Evolutionary conservation across 176 grass and related monocot genomes (phyloP).

Genomic region (Oryza australiensis): DNA sequence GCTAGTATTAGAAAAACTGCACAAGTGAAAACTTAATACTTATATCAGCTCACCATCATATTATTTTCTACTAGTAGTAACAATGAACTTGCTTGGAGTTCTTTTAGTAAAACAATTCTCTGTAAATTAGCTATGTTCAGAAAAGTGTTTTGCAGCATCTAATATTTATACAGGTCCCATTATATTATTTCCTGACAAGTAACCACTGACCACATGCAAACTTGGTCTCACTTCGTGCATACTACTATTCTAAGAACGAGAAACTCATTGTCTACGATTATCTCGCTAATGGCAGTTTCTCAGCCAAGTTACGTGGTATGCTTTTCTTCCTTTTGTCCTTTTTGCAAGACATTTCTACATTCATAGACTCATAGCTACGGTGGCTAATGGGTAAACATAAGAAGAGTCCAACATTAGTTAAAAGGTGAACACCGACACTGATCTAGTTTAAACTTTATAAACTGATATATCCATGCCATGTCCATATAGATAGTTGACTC

Average conservation of each 20-base stretch:
- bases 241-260: constrained; percentile 99
- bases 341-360: constrained; percentile 4
- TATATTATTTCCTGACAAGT: background rate
- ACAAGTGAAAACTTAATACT: background rate
- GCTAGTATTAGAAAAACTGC: background rate
- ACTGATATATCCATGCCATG: constrained; percentile 5
- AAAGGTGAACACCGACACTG: background rate
- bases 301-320: constrained; percentile 86
- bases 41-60: background rate
- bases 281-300: constrained; percentile 61
- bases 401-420: background rate
- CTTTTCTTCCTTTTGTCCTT: constrained; percentile 3
- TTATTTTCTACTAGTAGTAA: background rate
- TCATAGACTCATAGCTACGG: background rate
- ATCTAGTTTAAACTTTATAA: background rate
- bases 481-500: background rate
- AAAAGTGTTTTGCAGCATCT: background rate
- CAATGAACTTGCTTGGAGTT: background rate
- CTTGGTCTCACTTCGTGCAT: constrained; percentile 74
- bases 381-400: constrained; percentile 1
- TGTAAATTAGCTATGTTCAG: background rate
- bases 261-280: constrained; percentile 94
- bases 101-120: background rate
- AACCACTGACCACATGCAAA: constrained; percentile 38
- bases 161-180: background rate